Evolutionary conservation across 768 basidiomycete species (phyloP).

Genomic region (Lepiota brunneoincarnata): DNA sequence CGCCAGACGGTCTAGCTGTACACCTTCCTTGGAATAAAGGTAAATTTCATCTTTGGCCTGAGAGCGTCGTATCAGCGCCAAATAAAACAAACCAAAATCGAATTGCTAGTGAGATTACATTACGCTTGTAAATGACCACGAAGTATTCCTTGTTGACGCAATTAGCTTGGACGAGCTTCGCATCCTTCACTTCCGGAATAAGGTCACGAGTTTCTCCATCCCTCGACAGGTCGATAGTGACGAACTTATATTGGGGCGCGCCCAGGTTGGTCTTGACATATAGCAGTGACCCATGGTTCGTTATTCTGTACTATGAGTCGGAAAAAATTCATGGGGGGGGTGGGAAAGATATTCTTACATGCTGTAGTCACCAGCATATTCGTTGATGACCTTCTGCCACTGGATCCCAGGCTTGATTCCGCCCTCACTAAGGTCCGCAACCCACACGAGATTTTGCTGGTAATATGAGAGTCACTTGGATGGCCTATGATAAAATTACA

Average conservation of each 20-base stretch:
- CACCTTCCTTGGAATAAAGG: constrained; percentile 2
- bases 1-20: not conserved
- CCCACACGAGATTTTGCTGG: constrained; percentile 73
- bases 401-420: constrained; percentile 37
- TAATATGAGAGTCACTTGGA: not conserved
- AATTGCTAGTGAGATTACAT: not conserved
- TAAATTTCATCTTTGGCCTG: constrained; percentile 7
- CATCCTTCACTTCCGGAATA: not conserved
- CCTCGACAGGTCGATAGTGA: not conserved
- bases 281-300: too few relatives aligned
- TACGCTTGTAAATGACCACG: constrained; percentile 1
- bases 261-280: too few relatives aligned
- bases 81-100: too few relatives aligned
- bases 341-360: constrained; percentile 43
- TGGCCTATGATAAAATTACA: not conserved
- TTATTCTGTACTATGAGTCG: not conserved
- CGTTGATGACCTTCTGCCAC: constrained; percentile 68
- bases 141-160: constrained; percentile 5
- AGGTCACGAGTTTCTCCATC: constrained; percentile 1
- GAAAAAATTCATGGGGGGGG: not conserved
- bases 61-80: not conserved
- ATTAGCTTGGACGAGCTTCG: not conserved
- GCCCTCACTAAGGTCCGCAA: constrained; percentile 57
- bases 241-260: not conserved
- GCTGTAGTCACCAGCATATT: constrained; percentile 64